A percentile compares a stretch with the other conserved stretches of the same genome.
Evolutionary conservation across 2,329 filamentous ascomycete genomes (phyloP).

Genomic region (Hypoxylon sp.): DNA sequence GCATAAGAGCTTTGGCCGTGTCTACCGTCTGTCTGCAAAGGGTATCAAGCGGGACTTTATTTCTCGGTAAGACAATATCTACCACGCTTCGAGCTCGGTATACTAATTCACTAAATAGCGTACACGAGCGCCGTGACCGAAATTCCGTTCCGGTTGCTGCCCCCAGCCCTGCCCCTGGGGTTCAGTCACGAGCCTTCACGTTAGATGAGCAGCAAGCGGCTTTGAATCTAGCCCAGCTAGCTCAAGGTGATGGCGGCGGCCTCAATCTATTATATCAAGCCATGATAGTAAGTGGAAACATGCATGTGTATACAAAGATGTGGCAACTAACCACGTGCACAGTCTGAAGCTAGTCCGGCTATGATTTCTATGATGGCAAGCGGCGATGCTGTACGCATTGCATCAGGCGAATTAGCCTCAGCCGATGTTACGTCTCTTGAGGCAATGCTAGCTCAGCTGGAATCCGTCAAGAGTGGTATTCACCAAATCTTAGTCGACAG

Average conservation of each 20-base stretch:
- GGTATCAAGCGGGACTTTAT: conserved; percentile 81
- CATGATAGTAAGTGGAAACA: conserved; percentile 69
- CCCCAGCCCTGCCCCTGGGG: conserved; percentile 41
- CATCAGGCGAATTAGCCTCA: conserved; percentile 55
- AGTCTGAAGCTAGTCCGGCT: conserved; percentile 61
- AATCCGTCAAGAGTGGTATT: conserved; percentile 60
- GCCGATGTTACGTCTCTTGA: conserved; percentile 61
- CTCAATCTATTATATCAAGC: conserved; percentile 68
- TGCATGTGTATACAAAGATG: not conserved
- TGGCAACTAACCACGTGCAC: conserved; percentile 25
- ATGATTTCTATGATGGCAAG: conserved; percentile 64
- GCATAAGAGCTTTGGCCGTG: conserved; percentile 70
- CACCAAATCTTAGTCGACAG: conserved; percentile 53
- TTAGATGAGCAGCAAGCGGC: conserved; percentile 75
- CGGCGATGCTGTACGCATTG: conserved; percentile 59
- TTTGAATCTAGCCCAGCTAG: conserved; percentile 71
- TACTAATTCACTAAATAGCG: conserved; percentile 46
- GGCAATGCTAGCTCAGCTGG: conserved; percentile 62
- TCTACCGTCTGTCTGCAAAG: conserved; percentile 72
- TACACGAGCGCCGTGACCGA: conserved; percentile 47
- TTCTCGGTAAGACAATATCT: conserved; percentile 61
- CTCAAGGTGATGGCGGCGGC: conserved; percentile 62
- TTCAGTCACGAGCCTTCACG: conserved; percentile 58
- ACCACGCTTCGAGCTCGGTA: conserved; percentile 9
- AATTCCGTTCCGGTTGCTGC: conserved; percentile 32